These are phyloP conservation scores for Mesotaenium endlicherianum DNA, from an alignment of 139 green algal genomes.

Conservation along the genomic window DNA sequence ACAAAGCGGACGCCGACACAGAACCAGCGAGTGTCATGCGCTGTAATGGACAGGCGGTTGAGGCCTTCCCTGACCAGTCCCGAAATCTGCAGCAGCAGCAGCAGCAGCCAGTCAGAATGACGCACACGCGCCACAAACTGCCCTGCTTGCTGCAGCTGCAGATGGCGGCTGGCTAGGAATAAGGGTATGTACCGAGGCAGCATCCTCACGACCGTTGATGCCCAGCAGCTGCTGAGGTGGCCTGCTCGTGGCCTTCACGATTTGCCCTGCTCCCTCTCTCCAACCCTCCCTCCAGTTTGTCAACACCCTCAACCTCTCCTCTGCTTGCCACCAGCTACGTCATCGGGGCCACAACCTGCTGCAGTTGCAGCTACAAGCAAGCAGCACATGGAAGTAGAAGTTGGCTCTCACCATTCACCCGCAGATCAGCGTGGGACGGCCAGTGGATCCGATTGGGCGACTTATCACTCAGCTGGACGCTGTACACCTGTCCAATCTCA, in stretches of 20 bases:
- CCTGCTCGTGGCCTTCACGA: conserved; percentile 2
- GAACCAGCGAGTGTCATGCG: conserved; percentile 40
- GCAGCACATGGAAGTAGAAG: neutral
- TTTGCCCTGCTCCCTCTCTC: neutral
- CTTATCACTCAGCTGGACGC: conserved; percentile 33
- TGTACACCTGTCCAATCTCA: conserved; percentile 25
- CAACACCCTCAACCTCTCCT: neutral
- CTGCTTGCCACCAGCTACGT: neutral
- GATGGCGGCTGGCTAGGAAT: neutral
- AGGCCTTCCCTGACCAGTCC: conserved; percentile 8
- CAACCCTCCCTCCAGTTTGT: neutral
- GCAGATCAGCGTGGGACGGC: conserved; percentile 39
- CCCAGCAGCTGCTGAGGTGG: conserved; percentile 40
- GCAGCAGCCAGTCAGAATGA: neutral
- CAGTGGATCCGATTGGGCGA: conserved; percentile 36
- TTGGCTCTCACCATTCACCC: conserved; percentile 24
- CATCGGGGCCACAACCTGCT: neutral
- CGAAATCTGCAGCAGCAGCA: conserved; percentile 17
- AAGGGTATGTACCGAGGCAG: neutral
- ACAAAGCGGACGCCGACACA: conserved; percentile 46
- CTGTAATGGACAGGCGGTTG: conserved; percentile 30
- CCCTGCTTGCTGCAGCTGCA: neutral
- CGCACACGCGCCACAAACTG: neutral
- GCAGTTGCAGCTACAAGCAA: neutral
- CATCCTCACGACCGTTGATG: conserved; percentile 37